Percentiles rank a stretch among this genome's conserved stretches.
Evolutionary conservation across 179 eudicot genomes (phyloP).

Genomic region (Nepenthes alata): DNA sequence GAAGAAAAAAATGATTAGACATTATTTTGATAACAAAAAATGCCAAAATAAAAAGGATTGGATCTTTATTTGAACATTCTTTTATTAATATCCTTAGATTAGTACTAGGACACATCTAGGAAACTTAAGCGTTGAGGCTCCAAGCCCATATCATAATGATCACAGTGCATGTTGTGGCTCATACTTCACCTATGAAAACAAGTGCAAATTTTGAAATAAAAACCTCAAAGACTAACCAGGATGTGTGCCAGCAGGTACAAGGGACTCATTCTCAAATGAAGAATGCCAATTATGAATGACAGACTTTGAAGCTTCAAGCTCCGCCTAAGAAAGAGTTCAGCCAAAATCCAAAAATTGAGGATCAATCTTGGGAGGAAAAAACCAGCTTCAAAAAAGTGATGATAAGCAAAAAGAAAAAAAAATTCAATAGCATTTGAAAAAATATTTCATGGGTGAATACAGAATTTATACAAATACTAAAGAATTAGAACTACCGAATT

Average conservation of each 20-base stretch:
- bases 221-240: slow-evolving; percentile 38
- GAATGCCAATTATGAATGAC: slow-evolving; percentile 89
- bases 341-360: slow-evolving; percentile 2
- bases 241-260: slow-evolving; percentile 50
- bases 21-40: not conserved
- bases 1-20: not conserved
- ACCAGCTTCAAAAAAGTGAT: not conserved
- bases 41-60: not conserved
- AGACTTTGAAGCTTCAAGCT: slow-evolving; percentile 73
- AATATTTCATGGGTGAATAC: not conserved
- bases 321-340: slow-evolving; percentile 31
- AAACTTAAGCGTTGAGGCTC: no score
- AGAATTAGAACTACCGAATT: no score
- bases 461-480: no score
- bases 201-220: not conserved
- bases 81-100: no score
- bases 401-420: not conserved
- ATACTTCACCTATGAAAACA: not conserved
- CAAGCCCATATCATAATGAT: no score
- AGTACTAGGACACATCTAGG: no score
- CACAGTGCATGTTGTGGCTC: no score
- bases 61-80: not conserved
- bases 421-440: not conserved
- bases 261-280: slow-evolving; percentile 74
- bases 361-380: not conserved